phyloP scores from a whole-genome alignment of 2,329 filamentous ascomycete species.

The Alternaria sp. region DNA sequence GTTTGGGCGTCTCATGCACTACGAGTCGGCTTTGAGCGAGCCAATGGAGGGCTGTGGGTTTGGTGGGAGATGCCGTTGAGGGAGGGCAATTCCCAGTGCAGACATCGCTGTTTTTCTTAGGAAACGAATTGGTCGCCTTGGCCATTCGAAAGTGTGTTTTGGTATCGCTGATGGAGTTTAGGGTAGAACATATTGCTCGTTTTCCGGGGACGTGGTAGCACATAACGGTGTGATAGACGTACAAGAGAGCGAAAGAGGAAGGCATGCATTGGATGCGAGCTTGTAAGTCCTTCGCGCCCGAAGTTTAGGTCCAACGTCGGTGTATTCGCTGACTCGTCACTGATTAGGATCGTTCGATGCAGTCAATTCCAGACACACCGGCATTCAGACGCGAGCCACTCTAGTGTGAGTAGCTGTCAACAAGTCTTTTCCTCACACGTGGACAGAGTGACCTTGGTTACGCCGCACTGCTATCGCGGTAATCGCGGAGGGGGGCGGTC shows the following conservation, averaged over 20 bases:
- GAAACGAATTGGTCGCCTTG: background rate
- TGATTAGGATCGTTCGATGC: background rate
- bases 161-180: background rate
- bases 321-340: background rate
- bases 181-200: background rate
- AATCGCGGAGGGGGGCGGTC: background rate
- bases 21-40: background rate
- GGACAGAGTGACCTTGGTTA: background rate
- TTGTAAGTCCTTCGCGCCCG: background rate
- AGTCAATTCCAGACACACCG: background rate
- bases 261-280: background rate
- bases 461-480: background rate
- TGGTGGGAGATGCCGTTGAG: background rate
- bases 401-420: background rate
- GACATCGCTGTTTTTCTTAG: background rate
- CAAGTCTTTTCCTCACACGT: background rate
- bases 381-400: background rate
- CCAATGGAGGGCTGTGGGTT: background rate
- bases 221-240: background rate
- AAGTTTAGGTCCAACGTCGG: background rate
- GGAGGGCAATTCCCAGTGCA: background rate
- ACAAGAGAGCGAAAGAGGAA: background rate
- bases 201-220: background rate
- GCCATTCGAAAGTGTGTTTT: background rate
- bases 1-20: background rate